These are phyloP conservation scores for Clavispora carvajalis DNA, from an alignment of 805 yeast species.

Conservation along the genomic window DNA sequence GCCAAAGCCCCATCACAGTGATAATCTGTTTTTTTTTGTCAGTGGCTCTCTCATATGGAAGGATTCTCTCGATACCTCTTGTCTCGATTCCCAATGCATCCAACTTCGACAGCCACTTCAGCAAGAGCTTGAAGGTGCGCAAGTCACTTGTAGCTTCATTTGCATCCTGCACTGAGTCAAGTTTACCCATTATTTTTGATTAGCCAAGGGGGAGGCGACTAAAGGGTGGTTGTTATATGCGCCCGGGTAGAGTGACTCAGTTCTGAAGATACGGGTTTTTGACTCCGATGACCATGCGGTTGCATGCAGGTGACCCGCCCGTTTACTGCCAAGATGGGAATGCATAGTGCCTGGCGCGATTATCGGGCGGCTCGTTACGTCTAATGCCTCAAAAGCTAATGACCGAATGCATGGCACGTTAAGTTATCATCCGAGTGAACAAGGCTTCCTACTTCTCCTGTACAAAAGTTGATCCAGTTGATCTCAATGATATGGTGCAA, in stretches of 20 bases:
- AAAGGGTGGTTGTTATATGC: background rate
- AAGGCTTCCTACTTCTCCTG: too few species aligned
- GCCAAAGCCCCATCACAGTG: conserved; percentile 71
- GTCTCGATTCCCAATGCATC: conserved; percentile 62
- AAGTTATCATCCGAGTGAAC: too few species aligned
- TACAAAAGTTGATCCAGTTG: too few species aligned
- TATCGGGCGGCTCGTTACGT: too few species aligned
- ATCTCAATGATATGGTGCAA: too few species aligned
- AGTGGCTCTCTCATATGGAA: conserved; percentile 59
- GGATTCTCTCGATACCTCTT: conserved; percentile 73
- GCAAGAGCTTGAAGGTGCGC: conserved; percentile 10
- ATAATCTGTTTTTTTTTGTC: conserved; percentile 24
- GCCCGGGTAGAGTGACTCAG: background rate
- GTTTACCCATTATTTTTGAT: background rate
- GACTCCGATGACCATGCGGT: background rate
- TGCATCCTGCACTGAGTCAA: background rate
- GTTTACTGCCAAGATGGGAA: too few species aligned
- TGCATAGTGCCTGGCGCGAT: too few species aligned
- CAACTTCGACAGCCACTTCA: conserved; percentile 21
- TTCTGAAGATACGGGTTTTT: background rate
- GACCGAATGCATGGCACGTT: too few species aligned
- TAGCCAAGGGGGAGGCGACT: background rate
- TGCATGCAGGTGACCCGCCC: background rate
- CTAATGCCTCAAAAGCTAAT: too few species aligned
- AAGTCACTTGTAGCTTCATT: conserved; percentile 9